Base-by-base conservation (phyloP, 2,329 filamentous ascomycete genomes). In the Colletotrichum sp. region DNA sequence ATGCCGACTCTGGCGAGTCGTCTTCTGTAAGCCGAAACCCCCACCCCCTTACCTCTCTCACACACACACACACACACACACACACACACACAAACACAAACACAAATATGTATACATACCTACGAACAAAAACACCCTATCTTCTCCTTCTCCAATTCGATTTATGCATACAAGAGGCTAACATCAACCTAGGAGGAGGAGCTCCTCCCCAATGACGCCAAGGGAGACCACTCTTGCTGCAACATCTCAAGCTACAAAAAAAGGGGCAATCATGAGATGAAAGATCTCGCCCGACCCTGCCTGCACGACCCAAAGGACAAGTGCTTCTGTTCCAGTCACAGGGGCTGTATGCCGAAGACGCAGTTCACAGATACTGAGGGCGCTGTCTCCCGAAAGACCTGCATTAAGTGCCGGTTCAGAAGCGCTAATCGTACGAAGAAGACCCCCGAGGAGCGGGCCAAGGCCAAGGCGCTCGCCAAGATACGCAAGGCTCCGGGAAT, bases 81-180 rank as follows among this genome's bases (percentile, higher is more conserved):
- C 34, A 36, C 15, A 36, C 34, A 36, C 34, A 16, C 7, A 16
- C 15, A 34, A 0, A 38, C 34, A 36, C 15, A 38, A 4, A 38
- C 36, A 38, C 36, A 38, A 0, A 18, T 8, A 18, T 38, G 18
- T 43, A 1, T n/a, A 43, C 18, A 43, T 43, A 2, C 5, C 8
- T 43, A 43, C 1, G 38, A 10, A 43, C 38, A 43, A 12, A 43
- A n/a, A 0, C 0, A n/a, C 1, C 1, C 38, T n/a, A 43, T n/a
- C 38, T n/a, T 1, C 0, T 43, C 38, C 38, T n/a, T 10, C 38
- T 3, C 38, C 5, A 43, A 1, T 43, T 43, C 38, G 9, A 43
- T 43, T 18, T 43, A 43, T 43, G 38, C 38, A 43, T 43, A n/a
- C 38, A 43, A n/a, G 18, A 43, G 38, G 38, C 38, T 43, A n/a